These are phyloP conservation scores for Solanum sejunctum DNA, from an alignment of 257 asterid genomes.

Conservation along the genomic window DNA sequence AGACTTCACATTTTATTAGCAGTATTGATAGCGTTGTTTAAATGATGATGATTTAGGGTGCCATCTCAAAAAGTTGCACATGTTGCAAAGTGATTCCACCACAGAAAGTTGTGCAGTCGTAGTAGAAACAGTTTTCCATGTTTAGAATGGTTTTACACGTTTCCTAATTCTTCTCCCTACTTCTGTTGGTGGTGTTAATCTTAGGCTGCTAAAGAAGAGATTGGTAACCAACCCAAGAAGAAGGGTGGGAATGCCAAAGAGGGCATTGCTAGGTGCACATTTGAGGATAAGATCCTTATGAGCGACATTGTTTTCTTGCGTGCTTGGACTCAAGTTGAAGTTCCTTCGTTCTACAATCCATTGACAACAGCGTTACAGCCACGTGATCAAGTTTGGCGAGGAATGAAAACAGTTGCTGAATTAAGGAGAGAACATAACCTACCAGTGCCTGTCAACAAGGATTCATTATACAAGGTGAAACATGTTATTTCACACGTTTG, in stretches of 20 bases:
- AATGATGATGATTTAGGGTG: background rate
- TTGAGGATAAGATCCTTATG: constrained; percentile 86
- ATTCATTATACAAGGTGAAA: constrained; percentile 72
- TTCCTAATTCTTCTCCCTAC: background rate
- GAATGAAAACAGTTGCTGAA: constrained; percentile 89
- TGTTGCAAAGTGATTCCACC: background rate
- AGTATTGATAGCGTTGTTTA: background rate
- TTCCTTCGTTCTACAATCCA: constrained; percentile 76
- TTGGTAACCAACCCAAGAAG: constrained; percentile 59
- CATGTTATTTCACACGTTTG: background rate
- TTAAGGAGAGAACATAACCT: constrained; percentile 65
- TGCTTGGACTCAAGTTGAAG: constrained; percentile 96
- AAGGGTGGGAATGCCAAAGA: constrained; percentile 70
- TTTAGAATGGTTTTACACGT: background rate
- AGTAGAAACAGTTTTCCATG: background rate
- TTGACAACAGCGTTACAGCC: constrained; percentile 93
- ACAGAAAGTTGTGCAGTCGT: background rate
- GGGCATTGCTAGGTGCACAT: constrained; percentile 96
- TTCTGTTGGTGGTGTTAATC: background rate
- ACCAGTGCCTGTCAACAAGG: constrained; percentile 72
- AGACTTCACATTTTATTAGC: background rate
- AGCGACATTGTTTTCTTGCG: constrained; percentile 92
- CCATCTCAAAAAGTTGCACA: background rate
- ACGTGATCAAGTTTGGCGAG: constrained; percentile 67
- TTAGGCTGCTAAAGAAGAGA: constrained; percentile 88